phyloP scores from a whole-genome alignment of 805 yeast species.

The Nakazawaea holstii region DNA sequence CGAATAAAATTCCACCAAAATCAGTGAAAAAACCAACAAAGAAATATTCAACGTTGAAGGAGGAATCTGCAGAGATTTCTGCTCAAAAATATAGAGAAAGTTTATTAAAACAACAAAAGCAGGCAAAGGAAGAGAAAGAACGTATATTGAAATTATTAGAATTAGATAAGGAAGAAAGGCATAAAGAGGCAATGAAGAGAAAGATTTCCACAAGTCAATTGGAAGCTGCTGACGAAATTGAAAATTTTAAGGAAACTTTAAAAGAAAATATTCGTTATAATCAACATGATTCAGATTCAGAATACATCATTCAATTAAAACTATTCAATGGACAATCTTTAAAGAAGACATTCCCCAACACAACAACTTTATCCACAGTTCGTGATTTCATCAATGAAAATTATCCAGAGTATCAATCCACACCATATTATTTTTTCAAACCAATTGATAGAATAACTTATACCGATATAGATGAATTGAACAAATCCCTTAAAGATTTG shows the following conservation, averaged over 20 bases:
- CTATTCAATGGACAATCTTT: slow-evolving; percentile 62
- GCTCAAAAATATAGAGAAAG: slow-evolving; percentile 33
- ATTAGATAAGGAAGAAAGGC: slow-evolving; percentile 47
- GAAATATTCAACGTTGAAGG: slow-evolving; percentile 26
- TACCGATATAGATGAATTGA: slow-evolving; percentile 54
- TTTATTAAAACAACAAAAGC: slow-evolving; percentile 26
- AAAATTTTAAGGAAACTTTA: not conserved
- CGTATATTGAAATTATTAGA: slow-evolving; percentile 48
- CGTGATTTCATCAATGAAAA: slow-evolving; percentile 54
- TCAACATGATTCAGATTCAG: slow-evolving; percentile 26
- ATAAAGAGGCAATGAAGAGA: slow-evolving; percentile 9
- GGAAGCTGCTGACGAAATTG: slow-evolving; percentile 14
- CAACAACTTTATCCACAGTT: slow-evolving; percentile 47
- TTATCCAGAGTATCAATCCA: slow-evolving; percentile 40
- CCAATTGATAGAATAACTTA: slow-evolving; percentile 61
- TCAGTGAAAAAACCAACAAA: slow-evolving; percentile 3
- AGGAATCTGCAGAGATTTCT: slow-evolving; percentile 34
- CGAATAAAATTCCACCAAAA: slow-evolving; percentile 10
- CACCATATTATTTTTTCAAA: slow-evolving; percentile 45
- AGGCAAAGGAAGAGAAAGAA: slow-evolving; percentile 45
- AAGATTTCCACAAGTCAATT: not conserved
- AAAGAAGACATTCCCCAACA: slow-evolving; percentile 41
- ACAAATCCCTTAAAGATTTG: slow-evolving; percentile 41
- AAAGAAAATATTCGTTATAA: slow-evolving; percentile 20
- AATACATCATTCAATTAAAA: slow-evolving; percentile 45